A percentile compares a stretch with the other conserved stretches of the same genome.
Conservation (phyloP, 2,329 filamentous ascomycete genomes). For the Trichoderma oligosporum region DNA sequence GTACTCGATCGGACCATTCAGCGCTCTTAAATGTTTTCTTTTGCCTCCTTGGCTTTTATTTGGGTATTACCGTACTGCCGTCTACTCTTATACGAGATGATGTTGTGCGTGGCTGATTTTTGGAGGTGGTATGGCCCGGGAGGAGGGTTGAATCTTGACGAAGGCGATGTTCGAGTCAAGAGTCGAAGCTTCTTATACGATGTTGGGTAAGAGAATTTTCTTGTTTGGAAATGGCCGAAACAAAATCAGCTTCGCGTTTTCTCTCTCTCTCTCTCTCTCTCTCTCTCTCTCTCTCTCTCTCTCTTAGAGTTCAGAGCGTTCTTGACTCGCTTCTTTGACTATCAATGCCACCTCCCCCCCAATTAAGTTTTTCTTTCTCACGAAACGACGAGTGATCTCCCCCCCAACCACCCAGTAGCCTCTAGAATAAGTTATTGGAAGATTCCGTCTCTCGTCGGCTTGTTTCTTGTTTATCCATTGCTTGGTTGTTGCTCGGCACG, state of each 20-base stretch:
- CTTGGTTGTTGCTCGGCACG: not conserved
- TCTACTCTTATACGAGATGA: not conserved
- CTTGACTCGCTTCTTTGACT: not conserved
- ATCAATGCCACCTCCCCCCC: not conserved
- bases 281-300: too few relatives aligned
- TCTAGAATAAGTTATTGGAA: not conserved
- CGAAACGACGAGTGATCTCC: not conserved
- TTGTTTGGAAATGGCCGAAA: too few relatives aligned
- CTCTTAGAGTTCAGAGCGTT: not conserved
- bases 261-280: too few relatives aligned
- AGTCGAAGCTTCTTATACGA: not conserved
- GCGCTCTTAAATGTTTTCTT: not conserved
- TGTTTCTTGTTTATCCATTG: not conserved
- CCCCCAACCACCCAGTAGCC: not conserved
- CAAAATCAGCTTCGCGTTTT: too few relatives aligned
- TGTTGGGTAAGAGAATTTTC: not conserved
- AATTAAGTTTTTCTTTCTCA: slow-evolving; percentile 6
- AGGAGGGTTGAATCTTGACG: not conserved
- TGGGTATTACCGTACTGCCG: not conserved
- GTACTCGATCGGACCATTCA: slow-evolving; percentile 1
- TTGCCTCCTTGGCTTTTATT: not conserved
- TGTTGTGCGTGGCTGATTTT: not conserved
- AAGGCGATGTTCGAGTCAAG: not conserved
- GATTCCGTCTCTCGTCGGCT: not conserved
- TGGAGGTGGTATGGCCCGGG: not conserved